A percentile compares a stretch with the other conserved stretches of the same genome.
Conservation (phyloP, 2,329 filamentous ascomycete species). For the Fusarium hainanense region DNA sequence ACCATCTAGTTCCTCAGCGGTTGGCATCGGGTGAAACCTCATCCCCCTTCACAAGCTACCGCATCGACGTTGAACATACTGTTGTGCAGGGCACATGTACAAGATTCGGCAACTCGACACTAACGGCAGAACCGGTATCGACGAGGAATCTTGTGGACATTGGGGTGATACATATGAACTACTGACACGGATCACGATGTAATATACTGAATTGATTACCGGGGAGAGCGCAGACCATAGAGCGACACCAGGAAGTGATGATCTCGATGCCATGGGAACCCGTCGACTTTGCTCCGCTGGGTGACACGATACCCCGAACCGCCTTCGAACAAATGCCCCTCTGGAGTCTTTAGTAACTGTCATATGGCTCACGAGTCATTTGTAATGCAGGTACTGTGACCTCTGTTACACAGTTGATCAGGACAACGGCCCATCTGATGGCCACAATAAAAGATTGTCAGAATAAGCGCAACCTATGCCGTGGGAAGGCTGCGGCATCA, state of each 20-base stretch:
- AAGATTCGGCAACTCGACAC: constrained; percentile 19
- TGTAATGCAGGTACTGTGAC: constrained; percentile 6
- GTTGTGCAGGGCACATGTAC: constrained; percentile 14
- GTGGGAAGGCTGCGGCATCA: fast-evolving
- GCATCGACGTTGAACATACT: constrained; percentile 22
- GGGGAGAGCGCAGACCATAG: constrained; percentile 7
- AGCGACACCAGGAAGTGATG: constrained; percentile 27
- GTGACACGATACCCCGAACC: constrained; percentile 11
- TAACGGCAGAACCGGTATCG: constrained; percentile 3
- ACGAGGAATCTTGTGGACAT: background rate
- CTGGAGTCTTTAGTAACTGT: constrained; percentile 28
- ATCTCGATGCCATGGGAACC: constrained; percentile 30
- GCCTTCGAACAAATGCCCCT: constrained; percentile 22
- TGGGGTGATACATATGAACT: background rate
- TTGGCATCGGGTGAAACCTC: constrained; percentile 12
- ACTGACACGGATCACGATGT: background rate
- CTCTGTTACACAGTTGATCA: constrained; percentile 1
- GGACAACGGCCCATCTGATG: too few species aligned
- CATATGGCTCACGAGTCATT: constrained; percentile 8
- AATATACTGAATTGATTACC: constrained; percentile 18
- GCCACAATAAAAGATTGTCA: too few species aligned
- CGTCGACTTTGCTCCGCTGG: constrained; percentile 25
- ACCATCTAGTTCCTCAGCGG: fast-evolving
- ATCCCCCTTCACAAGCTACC: constrained; percentile 29
- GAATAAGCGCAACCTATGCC: too few species aligned